These are phyloP conservation scores for Populus deltoides DNA, from an alignment of 345 rosid species.

Conservation along the genomic window DNA sequence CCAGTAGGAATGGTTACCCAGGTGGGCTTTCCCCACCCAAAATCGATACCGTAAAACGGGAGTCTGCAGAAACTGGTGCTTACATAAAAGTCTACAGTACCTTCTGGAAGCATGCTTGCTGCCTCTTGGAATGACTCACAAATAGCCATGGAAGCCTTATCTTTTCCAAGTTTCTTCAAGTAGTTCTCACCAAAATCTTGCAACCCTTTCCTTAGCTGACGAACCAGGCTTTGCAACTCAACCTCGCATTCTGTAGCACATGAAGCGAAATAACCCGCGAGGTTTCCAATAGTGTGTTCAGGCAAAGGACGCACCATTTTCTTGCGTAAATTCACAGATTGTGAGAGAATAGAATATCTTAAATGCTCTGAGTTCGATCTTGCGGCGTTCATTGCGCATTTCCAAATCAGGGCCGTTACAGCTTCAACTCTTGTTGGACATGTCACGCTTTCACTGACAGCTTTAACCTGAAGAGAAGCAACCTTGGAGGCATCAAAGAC, in stretches of 20 bases:
- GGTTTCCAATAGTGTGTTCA: slow-evolving; percentile 9
- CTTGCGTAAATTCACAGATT: slow-evolving; percentile 9
- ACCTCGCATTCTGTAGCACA: slow-evolving; percentile 11
- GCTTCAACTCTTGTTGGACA: slow-evolving; percentile 24
- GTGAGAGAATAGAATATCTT: slow-evolving; percentile 8
- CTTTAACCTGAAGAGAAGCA: slow-evolving; percentile 13
- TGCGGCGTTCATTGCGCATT: slow-evolving; percentile 17
- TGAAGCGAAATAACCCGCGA: slow-evolving; percentile 7
- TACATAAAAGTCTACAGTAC: slow-evolving; percentile 17
- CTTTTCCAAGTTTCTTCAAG: slow-evolving; percentile 7
- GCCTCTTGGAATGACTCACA: slow-evolving; percentile 5
- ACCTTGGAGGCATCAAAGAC: slow-evolving; percentile 11
- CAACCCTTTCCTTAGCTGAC: slow-evolving; percentile 16
- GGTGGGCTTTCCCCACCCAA: slow-evolving; percentile 43
- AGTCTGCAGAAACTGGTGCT: slow-evolving; percentile 22
- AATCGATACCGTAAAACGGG: slow-evolving; percentile 29
- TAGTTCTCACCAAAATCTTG: slow-evolving; percentile 3
- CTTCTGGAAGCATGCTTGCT: neutral
- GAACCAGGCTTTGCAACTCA: slow-evolving; percentile 24
- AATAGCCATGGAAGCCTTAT: neutral
- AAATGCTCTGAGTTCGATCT: neutral
- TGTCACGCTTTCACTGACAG: slow-evolving; percentile 1
- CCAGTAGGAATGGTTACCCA: slow-evolving; percentile 28
- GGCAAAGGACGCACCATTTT: slow-evolving; percentile 7
- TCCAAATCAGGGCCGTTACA: slow-evolving; percentile 26